Conservation (phyloP, 345 rosid species). For the Chamaenerion angustifolium region DNA sequence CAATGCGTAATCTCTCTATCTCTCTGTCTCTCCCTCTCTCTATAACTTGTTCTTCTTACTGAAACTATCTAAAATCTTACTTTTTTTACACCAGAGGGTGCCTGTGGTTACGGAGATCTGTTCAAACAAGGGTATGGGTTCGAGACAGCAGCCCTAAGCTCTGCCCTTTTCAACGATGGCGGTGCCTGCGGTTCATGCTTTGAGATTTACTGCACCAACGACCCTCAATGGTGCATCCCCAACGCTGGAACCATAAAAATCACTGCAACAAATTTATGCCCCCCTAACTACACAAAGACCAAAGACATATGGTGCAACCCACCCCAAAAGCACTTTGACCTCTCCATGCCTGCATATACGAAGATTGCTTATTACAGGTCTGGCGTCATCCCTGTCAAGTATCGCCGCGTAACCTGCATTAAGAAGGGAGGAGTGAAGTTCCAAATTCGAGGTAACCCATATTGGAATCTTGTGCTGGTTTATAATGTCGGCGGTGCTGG, state of each 20-base stretch:
- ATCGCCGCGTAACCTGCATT: not conserved
- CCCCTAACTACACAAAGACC: not conserved
- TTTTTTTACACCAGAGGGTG: constrained; percentile 35
- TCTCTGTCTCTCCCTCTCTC: too few relatives aligned
- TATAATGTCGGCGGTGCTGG: constrained; percentile 4
- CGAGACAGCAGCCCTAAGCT: constrained; percentile 52
- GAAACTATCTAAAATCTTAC: too few relatives aligned
- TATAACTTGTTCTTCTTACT: too few relatives aligned
- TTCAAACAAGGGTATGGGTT: constrained; percentile 51
- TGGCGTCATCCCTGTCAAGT: constrained; percentile 1
- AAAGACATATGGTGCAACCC: not conserved
- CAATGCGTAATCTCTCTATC: constrained; percentile 25
- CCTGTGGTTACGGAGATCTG: constrained; percentile 60
- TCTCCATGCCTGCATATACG: constrained; percentile 1
- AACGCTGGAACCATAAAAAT: constrained; percentile 21
- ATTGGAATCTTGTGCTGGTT: not conserved
- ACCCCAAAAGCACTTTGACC: constrained; percentile 3
- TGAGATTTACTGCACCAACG: constrained; percentile 35
- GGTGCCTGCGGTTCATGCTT: constrained; percentile 54
- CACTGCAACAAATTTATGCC: constrained; percentile 59
- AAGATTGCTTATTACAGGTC: not conserved
- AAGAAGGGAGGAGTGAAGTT: constrained; percentile 5
- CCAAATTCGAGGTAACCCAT: not conserved
- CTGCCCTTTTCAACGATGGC: constrained; percentile 50
- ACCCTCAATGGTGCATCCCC: constrained; percentile 40